Evolutionary conservation across 2,329 filamentous ascomycete genomes (phyloP).

Genomic region (Aspergillus sp.): DNA sequence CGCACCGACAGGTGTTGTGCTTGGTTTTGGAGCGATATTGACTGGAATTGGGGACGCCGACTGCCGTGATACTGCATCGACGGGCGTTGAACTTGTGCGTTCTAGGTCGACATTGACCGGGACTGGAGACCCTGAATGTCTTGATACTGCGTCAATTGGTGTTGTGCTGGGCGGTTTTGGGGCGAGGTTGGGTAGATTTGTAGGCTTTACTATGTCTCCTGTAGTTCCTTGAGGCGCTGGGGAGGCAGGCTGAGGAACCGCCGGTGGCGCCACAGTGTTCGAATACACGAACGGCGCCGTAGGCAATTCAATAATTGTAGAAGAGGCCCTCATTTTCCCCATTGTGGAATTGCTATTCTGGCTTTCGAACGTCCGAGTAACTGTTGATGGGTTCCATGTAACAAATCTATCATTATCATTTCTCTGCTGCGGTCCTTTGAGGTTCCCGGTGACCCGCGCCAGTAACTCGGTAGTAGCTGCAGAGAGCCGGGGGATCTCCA

Average conservation of each 20-base stretch:
- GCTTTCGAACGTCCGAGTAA: constrained; percentile 6
- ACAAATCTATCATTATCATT: constrained; percentile 18
- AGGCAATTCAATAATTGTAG: constrained; percentile 28
- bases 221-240: constrained; percentile 7
- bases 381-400: constrained; percentile 14
- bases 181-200: constrained; percentile 16
- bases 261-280: constrained; percentile 16
- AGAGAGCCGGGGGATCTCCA: constrained; percentile 28
- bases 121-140: neutral
- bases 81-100: neutral
- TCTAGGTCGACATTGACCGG: neutral
- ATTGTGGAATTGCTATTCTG: constrained; percentile 3
- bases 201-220: constrained; percentile 1
- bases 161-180: constrained; percentile 14
- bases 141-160: constrained; percentile 2
- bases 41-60: constrained; percentile 10
- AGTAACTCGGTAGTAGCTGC: constrained; percentile 30
- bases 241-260: constrained; percentile 6
- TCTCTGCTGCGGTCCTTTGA: constrained; percentile 18
- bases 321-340: constrained; percentile 27
- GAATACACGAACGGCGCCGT: constrained; percentile 25
- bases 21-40: constrained; percentile 20
- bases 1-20: neutral
- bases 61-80: neutral
- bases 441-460: constrained; percentile 25